Conservation (phyloP, 208 protist genomes). For the Leishmania martiniquensis region DNA sequence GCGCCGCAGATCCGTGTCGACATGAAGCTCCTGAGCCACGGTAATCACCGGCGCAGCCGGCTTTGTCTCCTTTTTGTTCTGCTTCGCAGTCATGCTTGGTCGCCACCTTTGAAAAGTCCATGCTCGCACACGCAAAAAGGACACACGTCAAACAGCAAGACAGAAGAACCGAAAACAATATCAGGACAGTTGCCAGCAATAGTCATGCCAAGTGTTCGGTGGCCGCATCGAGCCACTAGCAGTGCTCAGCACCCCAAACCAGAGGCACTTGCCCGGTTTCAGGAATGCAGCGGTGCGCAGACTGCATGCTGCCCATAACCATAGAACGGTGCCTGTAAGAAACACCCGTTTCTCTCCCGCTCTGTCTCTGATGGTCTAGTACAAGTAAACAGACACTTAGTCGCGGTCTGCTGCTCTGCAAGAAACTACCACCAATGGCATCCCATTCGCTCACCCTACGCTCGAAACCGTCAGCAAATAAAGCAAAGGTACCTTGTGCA, state of each 20-base stretch:
- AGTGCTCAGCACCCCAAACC: background rate
- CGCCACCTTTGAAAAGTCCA: background rate
- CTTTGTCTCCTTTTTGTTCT: constrained; percentile 40
- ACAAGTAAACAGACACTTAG: background rate
- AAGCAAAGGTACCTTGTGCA: background rate
- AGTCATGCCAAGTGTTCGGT: background rate
- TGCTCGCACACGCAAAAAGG: background rate
- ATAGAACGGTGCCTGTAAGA: background rate
- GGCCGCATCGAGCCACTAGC: too few species aligned
- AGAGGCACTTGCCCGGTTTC: background rate
- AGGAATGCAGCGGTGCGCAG: constrained; percentile 1
- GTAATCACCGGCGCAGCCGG: constrained; percentile 42
- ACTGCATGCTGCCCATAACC: background rate
- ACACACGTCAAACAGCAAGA: background rate
- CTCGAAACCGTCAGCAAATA: background rate
- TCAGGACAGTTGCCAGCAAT: background rate
- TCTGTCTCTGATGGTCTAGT: background rate
- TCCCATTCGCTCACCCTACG: background rate
- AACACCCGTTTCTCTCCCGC: background rate
- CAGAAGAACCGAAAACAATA: background rate
- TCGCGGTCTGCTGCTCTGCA: background rate
- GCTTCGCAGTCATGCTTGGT: constrained; percentile 25
- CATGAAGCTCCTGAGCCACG: constrained; percentile 68
- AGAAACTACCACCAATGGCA: background rate
- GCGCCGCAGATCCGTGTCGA: constrained; percentile 74